phyloP scores from a whole-genome alignment of 2,329 filamentous ascomycete genomes.

The Thelonectria blattea region DNA sequence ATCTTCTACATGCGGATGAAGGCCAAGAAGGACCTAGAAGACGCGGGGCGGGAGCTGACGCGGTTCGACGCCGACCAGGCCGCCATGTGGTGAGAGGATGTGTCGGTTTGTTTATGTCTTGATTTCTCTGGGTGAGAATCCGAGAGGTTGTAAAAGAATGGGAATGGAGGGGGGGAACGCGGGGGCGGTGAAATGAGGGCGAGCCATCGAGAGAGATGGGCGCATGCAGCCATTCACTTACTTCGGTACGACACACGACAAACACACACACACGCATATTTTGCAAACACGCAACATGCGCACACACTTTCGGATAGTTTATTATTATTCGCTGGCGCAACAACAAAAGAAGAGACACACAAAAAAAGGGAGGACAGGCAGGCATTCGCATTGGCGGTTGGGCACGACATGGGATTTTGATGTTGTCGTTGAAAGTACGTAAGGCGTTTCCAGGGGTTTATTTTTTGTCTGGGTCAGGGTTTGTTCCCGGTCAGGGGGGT shows the following conservation, averaged over 20 bases:
- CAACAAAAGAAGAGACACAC: background rate
- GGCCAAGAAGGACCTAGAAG: slow-evolving; percentile 98
- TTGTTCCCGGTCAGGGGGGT: slow-evolving; percentile 8
- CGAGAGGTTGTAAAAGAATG: slow-evolving; percentile 6
- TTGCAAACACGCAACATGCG: background rate
- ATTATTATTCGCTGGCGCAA: slow-evolving; percentile 21
- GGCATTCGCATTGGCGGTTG: slow-evolving; percentile 19
- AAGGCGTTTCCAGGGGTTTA: slow-evolving; percentile 34
- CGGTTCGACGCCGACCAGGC: slow-evolving; percentile 88
- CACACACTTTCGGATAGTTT: no score
- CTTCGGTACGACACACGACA: background rate
- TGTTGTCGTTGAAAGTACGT: slow-evolving; percentile 33
- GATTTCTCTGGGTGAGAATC: slow-evolving; percentile 15
- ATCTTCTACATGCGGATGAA: slow-evolving; percentile 99
- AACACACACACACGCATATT: background rate
- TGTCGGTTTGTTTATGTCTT: background rate
- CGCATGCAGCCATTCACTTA: background rate
- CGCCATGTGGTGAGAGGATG: slow-evolving; percentile 58
- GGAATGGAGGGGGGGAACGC: slow-evolving; percentile 14
- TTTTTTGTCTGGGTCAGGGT: slow-evolving; percentile 8
- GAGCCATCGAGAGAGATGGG: background rate
- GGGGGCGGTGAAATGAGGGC: slow-evolving; percentile 23
- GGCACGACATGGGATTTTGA: slow-evolving; percentile 21
- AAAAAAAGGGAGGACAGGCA: background rate
- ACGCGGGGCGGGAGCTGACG: slow-evolving; percentile 86